Evolutionary conservation across 305 asterid species (phyloP).

Genomic region (Fraxinus velutina): DNA sequence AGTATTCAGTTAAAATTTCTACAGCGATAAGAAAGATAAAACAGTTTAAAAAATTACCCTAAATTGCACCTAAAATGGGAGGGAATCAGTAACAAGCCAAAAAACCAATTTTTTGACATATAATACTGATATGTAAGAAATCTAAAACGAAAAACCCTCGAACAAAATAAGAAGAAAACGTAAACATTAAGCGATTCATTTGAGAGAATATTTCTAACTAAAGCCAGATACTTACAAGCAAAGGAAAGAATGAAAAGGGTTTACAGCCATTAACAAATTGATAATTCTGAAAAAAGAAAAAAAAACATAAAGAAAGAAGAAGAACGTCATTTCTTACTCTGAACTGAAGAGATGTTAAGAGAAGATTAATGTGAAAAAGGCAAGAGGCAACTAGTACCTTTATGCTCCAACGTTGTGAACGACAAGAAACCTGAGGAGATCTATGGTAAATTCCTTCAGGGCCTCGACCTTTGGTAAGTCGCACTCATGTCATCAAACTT

Average conservation of each 20-base stretch:
- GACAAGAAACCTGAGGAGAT: background rate
- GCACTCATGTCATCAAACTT: background rate
- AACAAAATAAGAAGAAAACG: constrained; percentile 1
- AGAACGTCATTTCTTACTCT: background rate
- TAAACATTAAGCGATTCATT: background rate
- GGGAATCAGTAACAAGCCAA: background rate
- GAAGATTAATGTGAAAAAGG: background rate
- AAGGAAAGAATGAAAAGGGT: background rate
- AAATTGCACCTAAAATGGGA: background rate
- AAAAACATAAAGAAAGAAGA: background rate
- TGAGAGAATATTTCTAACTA: background rate
- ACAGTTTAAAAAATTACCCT: background rate
- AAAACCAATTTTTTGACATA: background rate
- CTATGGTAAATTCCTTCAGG: background rate
- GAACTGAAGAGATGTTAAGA: background rate
- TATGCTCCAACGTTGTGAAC: background rate
- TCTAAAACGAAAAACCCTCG: background rate
- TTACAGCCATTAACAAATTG: background rate
- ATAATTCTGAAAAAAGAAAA: background rate
- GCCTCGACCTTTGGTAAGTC: background rate
- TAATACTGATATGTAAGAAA: background rate
- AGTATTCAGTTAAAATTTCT: background rate
- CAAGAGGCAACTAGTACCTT: background rate
- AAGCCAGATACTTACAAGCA: background rate
- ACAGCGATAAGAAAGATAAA: background rate